Base-by-base conservation (phyloP, 2,329 filamentous ascomycete genomes). In the Trichoderma arundinaceum region DNA sequence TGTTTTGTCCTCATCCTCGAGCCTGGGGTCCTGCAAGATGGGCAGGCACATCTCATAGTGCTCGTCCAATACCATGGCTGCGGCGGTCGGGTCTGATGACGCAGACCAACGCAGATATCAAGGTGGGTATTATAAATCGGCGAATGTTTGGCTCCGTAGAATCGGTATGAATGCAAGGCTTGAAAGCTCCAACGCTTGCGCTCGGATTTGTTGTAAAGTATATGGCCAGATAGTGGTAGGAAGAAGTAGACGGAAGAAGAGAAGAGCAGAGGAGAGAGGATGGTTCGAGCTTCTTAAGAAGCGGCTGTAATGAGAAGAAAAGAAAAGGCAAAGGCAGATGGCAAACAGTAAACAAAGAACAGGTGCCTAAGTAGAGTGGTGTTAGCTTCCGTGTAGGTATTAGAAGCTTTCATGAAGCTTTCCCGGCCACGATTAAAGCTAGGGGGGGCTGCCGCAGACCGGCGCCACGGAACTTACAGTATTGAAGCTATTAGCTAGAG, bases 1-100 rank as follows among this genome's bases (percentile, higher is more conserved):
- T 56, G 92, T 94, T 83, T 95, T 96, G 75, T 97, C 94, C 79
- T 99, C 95, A 69, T 98, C 95, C 73, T 96, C 92, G 68, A 97
- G 84, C 64, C 85, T 83, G 66, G 88, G 81, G 79, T 97, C 90
- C 81, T 95, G 89, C 69, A 99, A 86, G 75, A 97, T 87, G 60
- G 92, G 92, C 76, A 96, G 87, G 78, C 93, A 97, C 74, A 95
- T 86, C 73, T 97, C 93, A 82, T 96, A 96, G 64, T 94, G 88
- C 72, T 94, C 89, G 83, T 98, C 94, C 73, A 94, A 92, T 69
- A 97, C 89, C 94, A 98, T 97, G 76, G 68, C 85, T 74, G 78
- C 73, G 57, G 41, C 33, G 41, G n/a, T 46, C 17, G 53, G 39
- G 17, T 17, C 67, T 38, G 41, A 41, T 19, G 49, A 48, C 44